Percentiles rank a stretch among this genome's conserved stretches.
phyloP scores from a whole-genome alignment of 495 filamentous ascomycete species.

The Neurospora tetrasperma region DNA sequence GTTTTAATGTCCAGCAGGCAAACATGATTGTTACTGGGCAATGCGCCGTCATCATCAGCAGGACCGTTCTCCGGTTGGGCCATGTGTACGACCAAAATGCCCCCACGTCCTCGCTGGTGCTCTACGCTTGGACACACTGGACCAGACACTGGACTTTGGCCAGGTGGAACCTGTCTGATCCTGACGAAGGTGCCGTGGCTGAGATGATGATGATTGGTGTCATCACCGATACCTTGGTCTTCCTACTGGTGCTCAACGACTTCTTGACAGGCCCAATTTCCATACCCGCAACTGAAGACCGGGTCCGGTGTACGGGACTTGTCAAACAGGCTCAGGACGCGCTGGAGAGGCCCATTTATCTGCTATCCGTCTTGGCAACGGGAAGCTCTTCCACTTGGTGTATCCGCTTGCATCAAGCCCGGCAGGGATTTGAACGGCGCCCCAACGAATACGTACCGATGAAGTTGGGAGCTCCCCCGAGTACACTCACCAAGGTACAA shows the following conservation, averaged over 20 bases:
- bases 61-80: slow-evolving; percentile 6
- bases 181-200: not conserved
- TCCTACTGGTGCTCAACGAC: slow-evolving; percentile 10
- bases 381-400: not conserved
- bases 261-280: slow-evolving; percentile 11
- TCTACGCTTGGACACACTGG: slow-evolving; percentile 16
- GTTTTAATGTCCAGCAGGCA: slow-evolving; percentile 8
- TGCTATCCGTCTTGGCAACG: slow-evolving; percentile 2
- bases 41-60: slow-evolving; percentile 12
- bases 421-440: not conserved
- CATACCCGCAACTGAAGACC: slow-evolving; percentile 4
- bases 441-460: not conserved
- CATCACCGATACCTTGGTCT: slow-evolving; percentile 4
- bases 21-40: slow-evolving; percentile 7
- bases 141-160: slow-evolving; percentile 6
- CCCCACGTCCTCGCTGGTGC: slow-evolving; percentile 5
- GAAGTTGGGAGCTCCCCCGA: not conserved
- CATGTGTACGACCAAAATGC: slow-evolving; percentile 4
- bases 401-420: not conserved
- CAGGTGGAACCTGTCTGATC: not conserved
- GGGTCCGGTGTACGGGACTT: not conserved
- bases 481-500: not conserved
- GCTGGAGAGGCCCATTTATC: slow-evolving; percentile 2
- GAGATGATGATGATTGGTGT: slow-evolving; percentile 12
- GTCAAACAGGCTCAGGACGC: slow-evolving; percentile 8